Base-by-base conservation (phyloP, 1,284 basidiomycete species). In the Heliocybe sulcata region DNA sequence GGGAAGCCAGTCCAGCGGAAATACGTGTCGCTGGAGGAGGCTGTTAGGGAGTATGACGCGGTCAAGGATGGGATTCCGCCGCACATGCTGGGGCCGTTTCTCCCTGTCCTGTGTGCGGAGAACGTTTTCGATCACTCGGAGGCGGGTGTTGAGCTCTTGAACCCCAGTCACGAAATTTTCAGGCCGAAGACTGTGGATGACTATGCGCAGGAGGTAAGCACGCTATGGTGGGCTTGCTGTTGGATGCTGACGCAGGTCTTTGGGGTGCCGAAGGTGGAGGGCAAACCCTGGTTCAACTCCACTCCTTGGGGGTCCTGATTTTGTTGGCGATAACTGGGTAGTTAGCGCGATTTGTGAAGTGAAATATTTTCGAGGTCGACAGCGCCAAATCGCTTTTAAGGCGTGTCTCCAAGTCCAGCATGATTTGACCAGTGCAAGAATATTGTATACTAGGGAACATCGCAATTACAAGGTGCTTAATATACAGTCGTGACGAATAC, bases 121-220 rank as follows among this genome's bases (percentile, higher is more conserved):
- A 49, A 49, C n/a, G 47, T 26, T 16, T 49, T 49, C 22, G 20
- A 49, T 49, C 47, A 49, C 23, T 49, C 47, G 8, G 47, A 29
- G 22, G 47, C 11, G 12, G 47, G 11, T 25, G 22, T 26, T 22
- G 23, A 49, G 22, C 20, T 49, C 8, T 29, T 49, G 12, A 49
- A 49, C 22, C 20, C 9, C 23, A 22, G n/a, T 26, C 47, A 49
- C 16, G 6, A n/a, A 22, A n/a, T 49, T 22, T 49, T 25, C 23
- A 49, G 25, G 47, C 47, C 47, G 8, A 49, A 49, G 20, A 49
- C 47, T 6, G 47, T 49, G 3, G 47, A 4, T 26, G 47, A 9
- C 14, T 49, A 49, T 25, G 47, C 47, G 8, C 4, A 16, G 47
- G 47, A 49, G 47, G 47, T 49, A 25, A 12, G 47, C 6, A 20